phyloP scores from a whole-genome alignment of 2,329 filamentous ascomycete species.

The Fusarium veterinarium region DNA sequence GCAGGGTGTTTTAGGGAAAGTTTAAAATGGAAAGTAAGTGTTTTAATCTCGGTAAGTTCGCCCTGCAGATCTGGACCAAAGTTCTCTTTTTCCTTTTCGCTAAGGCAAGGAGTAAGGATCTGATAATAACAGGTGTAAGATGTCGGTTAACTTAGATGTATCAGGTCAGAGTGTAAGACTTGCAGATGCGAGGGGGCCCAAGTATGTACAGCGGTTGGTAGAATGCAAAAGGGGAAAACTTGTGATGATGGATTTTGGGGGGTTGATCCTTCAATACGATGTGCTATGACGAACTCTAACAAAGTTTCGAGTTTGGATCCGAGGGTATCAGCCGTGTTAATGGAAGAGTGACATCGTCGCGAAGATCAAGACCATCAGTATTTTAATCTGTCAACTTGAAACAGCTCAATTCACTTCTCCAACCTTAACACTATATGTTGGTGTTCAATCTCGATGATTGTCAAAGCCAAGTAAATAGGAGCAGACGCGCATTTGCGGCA shows the following conservation, averaged over 20 bases:
- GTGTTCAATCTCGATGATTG: not conserved
- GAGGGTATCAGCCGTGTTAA: not conserved
- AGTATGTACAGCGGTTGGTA: not conserved
- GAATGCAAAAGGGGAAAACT: not conserved
- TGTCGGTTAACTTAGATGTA: not conserved
- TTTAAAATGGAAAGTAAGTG: too few relatives aligned
- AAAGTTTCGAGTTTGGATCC: not conserved
- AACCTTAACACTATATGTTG: too few relatives aligned
- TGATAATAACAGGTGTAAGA: not conserved
- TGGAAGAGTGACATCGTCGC: not conserved
- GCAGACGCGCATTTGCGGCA: not conserved
- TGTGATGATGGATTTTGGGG: not conserved
- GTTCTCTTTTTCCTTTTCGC: not conserved
- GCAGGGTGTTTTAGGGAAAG: not conserved
- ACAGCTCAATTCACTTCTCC: not conserved
- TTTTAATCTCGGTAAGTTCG: constrained; percentile 2
- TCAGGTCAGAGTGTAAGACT: not conserved
- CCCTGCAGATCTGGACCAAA: constrained; percentile 1
- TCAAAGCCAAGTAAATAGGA: not conserved
- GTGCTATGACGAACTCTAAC: not conserved
- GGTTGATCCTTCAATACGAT: not conserved
- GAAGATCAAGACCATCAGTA: not conserved
- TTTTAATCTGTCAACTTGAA: not conserved
- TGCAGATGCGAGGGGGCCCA: not conserved
- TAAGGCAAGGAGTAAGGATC: not conserved